Evolutionary conservation across 805 yeast genomes (phyloP), one percentile per base, ranked within the genome.

Genomic region (Candida nemodendra): DNA sequence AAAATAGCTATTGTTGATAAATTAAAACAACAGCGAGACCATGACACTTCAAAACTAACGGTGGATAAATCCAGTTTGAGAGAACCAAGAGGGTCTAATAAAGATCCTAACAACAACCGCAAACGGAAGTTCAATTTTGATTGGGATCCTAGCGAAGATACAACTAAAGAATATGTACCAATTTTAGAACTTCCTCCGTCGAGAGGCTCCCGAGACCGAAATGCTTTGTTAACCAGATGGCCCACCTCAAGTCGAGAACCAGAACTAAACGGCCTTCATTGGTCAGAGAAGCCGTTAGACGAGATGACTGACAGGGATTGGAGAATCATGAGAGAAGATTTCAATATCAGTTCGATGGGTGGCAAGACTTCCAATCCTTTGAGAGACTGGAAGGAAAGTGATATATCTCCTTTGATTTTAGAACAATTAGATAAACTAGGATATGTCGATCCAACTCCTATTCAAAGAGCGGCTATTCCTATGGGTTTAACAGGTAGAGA

Each of bases 391-490:
- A 36, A 61, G 1, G 96, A 89, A 47, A 66, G 79, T 4, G 51
- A 54, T 1, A 66, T 84, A 12, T 78, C 83, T 0, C 51, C 50
- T 2, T 51, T 55, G 4, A 44, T 80, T 4, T 36, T 71, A 2
- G 56, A 65, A 2, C 57, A 68, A 5, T 39, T 81, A 2, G 47
- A 51, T 0, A 30, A 56, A 0, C 53, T 64, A 5, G 71, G 74
- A 0, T 89, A 76, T 52, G 44, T 48, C 1, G 76, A 75, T 7
- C 98, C 98, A 3, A 85, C 97, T 0, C 93, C 98, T 0, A 84
- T 93, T 41, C 99, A 91, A 58, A 65, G 96, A 45, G 93, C 95
- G 0, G 74, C 96, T 0, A 78, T 91, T 4, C 96, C 97, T 0
- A 64, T 81, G 18, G 81, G 83, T 0, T 51, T 81, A 16, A 57